A percentile compares a stretch with the other conserved stretches of the same genome.
These are phyloP conservation scores for Alternaria postmessia DNA, from an alignment of 2,329 filamentous ascomycete species.

Conservation along the genomic window DNA sequence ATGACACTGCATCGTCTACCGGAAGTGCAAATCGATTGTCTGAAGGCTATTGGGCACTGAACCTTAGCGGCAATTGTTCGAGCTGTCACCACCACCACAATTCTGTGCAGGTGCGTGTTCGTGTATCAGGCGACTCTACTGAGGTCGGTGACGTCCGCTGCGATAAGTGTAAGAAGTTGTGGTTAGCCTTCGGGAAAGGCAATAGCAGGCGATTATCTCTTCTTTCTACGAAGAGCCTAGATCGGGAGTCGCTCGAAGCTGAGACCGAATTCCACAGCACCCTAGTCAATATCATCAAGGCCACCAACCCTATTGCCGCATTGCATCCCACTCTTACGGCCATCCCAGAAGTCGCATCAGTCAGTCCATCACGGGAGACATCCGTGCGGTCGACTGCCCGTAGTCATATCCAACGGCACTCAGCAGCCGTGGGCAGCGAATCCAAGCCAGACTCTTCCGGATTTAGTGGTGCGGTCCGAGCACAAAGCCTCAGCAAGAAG, in stretches of 20 bases:
- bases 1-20: slow-evolving; percentile 28
- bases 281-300: slow-evolving; percentile 33
- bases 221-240: slow-evolving; percentile 29
- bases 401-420: background rate
- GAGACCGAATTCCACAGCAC: slow-evolving; percentile 26
- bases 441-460: background rate
- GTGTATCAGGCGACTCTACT: slow-evolving; percentile 16
- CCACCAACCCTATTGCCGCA: slow-evolving; percentile 25
- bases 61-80: slow-evolving; percentile 39
- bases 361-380: slow-evolving; percentile 19
- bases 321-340: slow-evolving; percentile 25
- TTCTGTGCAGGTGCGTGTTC: slow-evolving; percentile 30
- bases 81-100: slow-evolving; percentile 40
- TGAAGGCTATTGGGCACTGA: slow-evolving; percentile 30
- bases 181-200: slow-evolving; percentile 35
- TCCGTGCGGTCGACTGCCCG: slow-evolving; percentile 10
- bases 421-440: background rate
- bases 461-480: background rate
- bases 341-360: slow-evolving; percentile 26
- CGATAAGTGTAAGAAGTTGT: slow-evolving; percentile 32
- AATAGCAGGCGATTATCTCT: slow-evolving; percentile 39
- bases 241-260: slow-evolving; percentile 25
- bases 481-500: background rate
- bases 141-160: slow-evolving; percentile 32
- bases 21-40: slow-evolving; percentile 27